These are phyloP conservation scores for Trichoderma orchidacearum DNA, from an alignment of 495 filamentous ascomycete genomes.

Conservation along the genomic window DNA sequence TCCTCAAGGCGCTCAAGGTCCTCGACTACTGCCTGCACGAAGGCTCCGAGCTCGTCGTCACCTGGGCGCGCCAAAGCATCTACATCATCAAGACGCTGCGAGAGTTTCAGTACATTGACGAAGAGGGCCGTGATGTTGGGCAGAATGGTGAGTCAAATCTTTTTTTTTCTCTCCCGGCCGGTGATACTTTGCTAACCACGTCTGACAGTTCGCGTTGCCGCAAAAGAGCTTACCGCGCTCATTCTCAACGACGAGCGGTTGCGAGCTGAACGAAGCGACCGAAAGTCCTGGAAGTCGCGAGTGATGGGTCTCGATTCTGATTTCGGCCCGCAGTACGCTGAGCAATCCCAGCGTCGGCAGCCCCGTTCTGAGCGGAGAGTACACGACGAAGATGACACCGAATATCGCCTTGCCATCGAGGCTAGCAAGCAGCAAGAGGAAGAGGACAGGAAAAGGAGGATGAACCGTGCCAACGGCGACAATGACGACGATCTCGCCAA, in stretches of 20 bases:
- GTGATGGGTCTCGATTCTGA: slow-evolving; percentile 81
- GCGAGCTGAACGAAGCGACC: slow-evolving; percentile 78
- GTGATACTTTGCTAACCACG: neutral
- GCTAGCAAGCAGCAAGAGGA: slow-evolving; percentile 94
- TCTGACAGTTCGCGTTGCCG: slow-evolving; percentile 73
- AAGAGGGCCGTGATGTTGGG: slow-evolving; percentile 87
- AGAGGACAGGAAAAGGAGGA: slow-evolving; percentile 68
- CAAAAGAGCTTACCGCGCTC: slow-evolving; percentile 90
- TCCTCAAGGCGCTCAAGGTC: slow-evolving; percentile 94
- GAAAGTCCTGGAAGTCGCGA: slow-evolving; percentile 92
- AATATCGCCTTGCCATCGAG: slow-evolving; percentile 87
- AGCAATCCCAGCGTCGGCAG: slow-evolving; percentile 25
- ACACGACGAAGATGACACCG: slow-evolving; percentile 76
- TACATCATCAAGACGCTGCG: slow-evolving; percentile 97
- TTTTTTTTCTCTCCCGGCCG: neutral
- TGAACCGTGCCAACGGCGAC: slow-evolving; percentile 47
- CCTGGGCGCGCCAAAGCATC: slow-evolving; percentile 94
- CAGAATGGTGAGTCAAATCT: slow-evolving; percentile 57
- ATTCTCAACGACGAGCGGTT: slow-evolving; percentile 91
- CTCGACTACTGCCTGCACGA: slow-evolving; percentile 98
- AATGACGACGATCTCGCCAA: slow-evolving; percentile 80
- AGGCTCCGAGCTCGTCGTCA: slow-evolving; percentile 90
- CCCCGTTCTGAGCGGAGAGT: slow-evolving; percentile 2
- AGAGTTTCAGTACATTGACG: slow-evolving; percentile 92
- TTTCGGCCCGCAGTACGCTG: slow-evolving; percentile 34